Conservation (phyloP, 345 rosid genomes). For the Orychophragmus violaceus region DNA sequence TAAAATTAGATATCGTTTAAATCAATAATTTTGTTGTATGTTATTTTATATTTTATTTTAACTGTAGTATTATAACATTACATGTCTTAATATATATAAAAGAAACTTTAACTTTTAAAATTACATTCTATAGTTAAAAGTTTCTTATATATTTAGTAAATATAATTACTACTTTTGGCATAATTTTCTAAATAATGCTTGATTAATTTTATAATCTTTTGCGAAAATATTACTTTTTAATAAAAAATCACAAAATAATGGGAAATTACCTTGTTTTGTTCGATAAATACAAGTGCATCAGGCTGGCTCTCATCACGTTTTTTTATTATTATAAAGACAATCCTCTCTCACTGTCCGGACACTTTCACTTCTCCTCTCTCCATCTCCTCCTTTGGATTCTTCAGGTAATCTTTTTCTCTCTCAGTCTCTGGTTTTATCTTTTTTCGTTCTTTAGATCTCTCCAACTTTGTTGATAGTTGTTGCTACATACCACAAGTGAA, state of each 20-base stretch:
- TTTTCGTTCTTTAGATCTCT: conserved; percentile 12
- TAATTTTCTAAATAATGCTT: background rate
- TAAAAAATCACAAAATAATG: background rate
- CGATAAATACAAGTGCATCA: background rate
- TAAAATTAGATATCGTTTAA: no score
- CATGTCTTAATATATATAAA: no score
- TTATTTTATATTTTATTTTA: no score
- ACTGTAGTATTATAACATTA: no score
- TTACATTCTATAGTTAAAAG: no score
- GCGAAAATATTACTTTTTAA: background rate
- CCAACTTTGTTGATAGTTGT: background rate
- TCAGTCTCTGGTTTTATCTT: background rate
- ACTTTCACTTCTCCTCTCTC: conserved; percentile 6
- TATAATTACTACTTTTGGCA: background rate
- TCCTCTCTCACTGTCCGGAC: background rate
- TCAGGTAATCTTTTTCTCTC: conserved; percentile 26
- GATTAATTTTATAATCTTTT: background rate
- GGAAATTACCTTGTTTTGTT: background rate
- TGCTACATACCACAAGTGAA: background rate
- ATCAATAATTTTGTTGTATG: no score
- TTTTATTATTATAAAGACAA: background rate
- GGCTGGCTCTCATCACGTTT: background rate
- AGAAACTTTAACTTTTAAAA: no score
- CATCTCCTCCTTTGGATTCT: conserved; percentile 17
- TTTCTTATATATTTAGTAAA: no score